These are phyloP conservation scores for Sicyos baderoa DNA, from an alignment of 306 rosid species.

Conservation along the genomic window DNA sequence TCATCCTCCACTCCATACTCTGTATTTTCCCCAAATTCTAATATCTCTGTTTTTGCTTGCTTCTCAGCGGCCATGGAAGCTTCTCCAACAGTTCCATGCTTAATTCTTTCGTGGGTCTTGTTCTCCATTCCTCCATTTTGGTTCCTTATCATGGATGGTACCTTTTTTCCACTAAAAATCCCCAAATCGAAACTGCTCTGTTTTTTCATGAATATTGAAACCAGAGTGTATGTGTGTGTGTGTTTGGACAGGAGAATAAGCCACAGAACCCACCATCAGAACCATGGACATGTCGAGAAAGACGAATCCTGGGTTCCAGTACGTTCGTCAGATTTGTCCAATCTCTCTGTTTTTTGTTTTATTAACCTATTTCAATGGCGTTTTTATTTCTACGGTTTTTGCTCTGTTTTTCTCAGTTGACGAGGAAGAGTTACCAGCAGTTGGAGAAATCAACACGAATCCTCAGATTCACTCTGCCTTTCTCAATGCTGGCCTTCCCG, in stretches of 20 bases:
- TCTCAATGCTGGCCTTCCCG: conserved; percentile 79
- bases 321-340: conserved; percentile 24
- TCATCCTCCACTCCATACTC: neutral
- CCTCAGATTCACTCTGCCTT: conserved; percentile 68
- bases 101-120: conserved; percentile 66
- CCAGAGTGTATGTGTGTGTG: neutral
- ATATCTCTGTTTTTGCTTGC: neutral
- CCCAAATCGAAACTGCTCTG: conserved; percentile 2
- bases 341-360: neutral
- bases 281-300: conserved; percentile 91
- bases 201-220: neutral
- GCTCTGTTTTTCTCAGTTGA: conserved; percentile 15
- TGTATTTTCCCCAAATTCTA: neutral
- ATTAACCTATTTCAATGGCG: neutral
- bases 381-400: conserved; percentile 15
- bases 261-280: conserved; percentile 93
- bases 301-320: conserved; percentile 99
- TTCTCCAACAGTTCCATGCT: conserved; percentile 54
- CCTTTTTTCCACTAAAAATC: neutral
- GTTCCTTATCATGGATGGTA: conserved; percentile 96
- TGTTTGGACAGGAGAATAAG: conserved; percentile 70
- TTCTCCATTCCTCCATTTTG: conserved; percentile 78
- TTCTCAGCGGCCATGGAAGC: conserved; percentile 90
- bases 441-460: conserved; percentile 37
- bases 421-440: conserved; percentile 44